A percentile compares a stretch with the other conserved stretches of the same genome.
phyloP scores from a whole-genome alignment of 805 yeast species.

The Metschnikowia corniflorae region DNA sequence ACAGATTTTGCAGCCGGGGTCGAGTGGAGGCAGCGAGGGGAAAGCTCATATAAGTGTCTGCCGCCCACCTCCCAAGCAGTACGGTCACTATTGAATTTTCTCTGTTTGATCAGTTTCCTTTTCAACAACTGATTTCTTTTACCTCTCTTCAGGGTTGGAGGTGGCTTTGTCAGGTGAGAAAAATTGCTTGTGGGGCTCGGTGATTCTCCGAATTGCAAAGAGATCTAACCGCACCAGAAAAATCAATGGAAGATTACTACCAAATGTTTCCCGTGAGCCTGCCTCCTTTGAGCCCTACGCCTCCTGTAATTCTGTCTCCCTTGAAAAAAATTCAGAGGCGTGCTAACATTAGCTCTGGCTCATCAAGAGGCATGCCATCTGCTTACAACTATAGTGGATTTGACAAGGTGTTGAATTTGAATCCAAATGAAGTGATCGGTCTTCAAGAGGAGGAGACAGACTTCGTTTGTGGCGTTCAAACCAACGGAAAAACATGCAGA shows the following conservation, averaged over 20 bases:
- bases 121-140: too few relatives aligned
- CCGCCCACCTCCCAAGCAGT: too few relatives aligned
- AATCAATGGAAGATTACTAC: background rate
- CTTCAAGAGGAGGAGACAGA: slow-evolving; percentile 14
- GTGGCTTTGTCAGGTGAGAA: too few relatives aligned
- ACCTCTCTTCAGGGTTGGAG: too few relatives aligned
- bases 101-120: too few relatives aligned
- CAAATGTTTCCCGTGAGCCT: slow-evolving; percentile 4
- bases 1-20: too few relatives aligned
- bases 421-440: slow-evolving; percentile 13
- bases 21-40: too few relatives aligned
- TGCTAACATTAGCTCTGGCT: background rate
- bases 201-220: too few relatives aligned
- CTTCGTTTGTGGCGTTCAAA: slow-evolving; percentile 17
- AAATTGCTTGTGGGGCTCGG: too few relatives aligned
- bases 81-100: too few relatives aligned
- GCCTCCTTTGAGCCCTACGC: background rate
- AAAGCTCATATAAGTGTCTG: too few relatives aligned
- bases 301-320: slow-evolving; percentile 12
- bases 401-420: slow-evolving; percentile 10
- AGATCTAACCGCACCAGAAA: too few relatives aligned
- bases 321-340: slow-evolving; percentile 8
- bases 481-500: slow-evolving; percentile 10
- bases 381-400: slow-evolving; percentile 6
- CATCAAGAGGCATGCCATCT: background rate